Base-by-base conservation (phyloP, 257 asterid genomes). In the Solanum chmielewskii region DNA sequence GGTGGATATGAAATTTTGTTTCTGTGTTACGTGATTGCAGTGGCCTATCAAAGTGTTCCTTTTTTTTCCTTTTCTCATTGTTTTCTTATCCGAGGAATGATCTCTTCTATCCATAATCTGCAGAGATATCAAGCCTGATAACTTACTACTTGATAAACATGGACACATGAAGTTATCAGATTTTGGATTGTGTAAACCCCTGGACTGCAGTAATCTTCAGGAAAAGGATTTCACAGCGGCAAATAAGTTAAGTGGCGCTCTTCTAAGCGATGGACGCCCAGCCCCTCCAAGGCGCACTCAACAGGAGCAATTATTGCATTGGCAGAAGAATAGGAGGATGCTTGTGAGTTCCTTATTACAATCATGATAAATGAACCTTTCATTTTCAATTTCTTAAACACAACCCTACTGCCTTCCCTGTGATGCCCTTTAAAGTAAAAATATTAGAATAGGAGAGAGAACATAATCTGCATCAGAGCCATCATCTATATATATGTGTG, bases 111-210 rank as follows among this genome's bases (percentile, higher is more conserved):
- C 73, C 85, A 74, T 83, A 69, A 68, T 91, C 88, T 87, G 88
- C 98, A 97, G 99, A 90, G 99, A 97, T 87, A 97, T 97, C 94
- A 97, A 97, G 92, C 99, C 99, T 62, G 99, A 97, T 89, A 97
- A 97, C 92, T 90, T 97, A 92, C 98, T 97, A 66, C 97, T 97
- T 88, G 99, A 97, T 94, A 92, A 93, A 91, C 41, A 94, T 84
- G 99, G 99, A 69, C 99, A 97, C 88, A 94, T 97, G 98, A 97
- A 95, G 90, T 89, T 97, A 88, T 97, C 99, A 27, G 99, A 97
- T 91, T 97, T 97, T 88, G 99, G 98, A 85, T 87, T 97, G 88
- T 97, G 99, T 88, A 97, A 97, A 90, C 99, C 99, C 29, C 88
- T 95, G 84, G 99, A 97, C 92, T 97, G 98, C 92, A 95, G 96